phyloP scores from a whole-genome alignment of 2,329 filamentous ascomycete genomes.

The Sporothrix brasiliensis region DNA sequence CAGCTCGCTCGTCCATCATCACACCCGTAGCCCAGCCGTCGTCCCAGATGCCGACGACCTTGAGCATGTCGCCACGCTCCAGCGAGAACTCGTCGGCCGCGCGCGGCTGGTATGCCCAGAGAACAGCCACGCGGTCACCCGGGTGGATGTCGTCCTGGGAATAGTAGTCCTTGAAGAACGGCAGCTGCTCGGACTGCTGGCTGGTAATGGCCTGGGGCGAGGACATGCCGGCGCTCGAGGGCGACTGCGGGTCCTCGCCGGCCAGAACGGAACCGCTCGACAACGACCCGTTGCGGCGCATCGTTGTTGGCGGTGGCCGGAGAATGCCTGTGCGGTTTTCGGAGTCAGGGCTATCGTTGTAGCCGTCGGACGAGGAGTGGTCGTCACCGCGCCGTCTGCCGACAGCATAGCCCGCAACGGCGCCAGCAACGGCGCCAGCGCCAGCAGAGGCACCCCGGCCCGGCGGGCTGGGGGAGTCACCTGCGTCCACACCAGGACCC shows the following conservation, averaged over 20 bases:
- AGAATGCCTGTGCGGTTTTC: conserved; percentile 60
- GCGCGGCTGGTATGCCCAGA: conserved; percentile 96
- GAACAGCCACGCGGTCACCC: conserved; percentile 81
- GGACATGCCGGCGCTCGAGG: conserved; percentile 73
- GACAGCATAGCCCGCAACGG: conserved; percentile 53
- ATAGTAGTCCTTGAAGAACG: conserved; percentile 98
- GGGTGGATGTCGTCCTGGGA: conserved; percentile 95
- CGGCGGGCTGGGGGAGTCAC: conserved; percentile 60
- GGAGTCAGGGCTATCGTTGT: conserved; percentile 71
- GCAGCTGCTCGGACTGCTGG: conserved; percentile 91
- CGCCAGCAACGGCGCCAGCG: conserved; percentile 52
- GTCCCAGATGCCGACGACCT: conserved; percentile 98
- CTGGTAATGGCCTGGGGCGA: conserved; percentile 82
- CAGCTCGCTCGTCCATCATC: conserved; percentile 76
- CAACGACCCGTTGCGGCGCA: conserved; percentile 81
- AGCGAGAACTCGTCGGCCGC: conserved; percentile 91
- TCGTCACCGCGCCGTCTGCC: conserved; percentile 54
- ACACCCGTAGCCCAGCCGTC: conserved; percentile 98
- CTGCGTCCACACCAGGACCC: conserved; percentile 57
- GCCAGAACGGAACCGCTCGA: conserved; percentile 80
- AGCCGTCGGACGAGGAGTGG: conserved; percentile 72
- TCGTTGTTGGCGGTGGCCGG: conserved; percentile 60
- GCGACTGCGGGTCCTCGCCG: conserved; percentile 71
- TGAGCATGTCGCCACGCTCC: conserved; percentile 96
- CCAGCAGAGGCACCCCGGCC: conserved; percentile 48